These are phyloP conservation scores for Nemania serpens DNA, from an alignment of 2,329 filamentous ascomycete genomes.

Conservation along the genomic window DNA sequence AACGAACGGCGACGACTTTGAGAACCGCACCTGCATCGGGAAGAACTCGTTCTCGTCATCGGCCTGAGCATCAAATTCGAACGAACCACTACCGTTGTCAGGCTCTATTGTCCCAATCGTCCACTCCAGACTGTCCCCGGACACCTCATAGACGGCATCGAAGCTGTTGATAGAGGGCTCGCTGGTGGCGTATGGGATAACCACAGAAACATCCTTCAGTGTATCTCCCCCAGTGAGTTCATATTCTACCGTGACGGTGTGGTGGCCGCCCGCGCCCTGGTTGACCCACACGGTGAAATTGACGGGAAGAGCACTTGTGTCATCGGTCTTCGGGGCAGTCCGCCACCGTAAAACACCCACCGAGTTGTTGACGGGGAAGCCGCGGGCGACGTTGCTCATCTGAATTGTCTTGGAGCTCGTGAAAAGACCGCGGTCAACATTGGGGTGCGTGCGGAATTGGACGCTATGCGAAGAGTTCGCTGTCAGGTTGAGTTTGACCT, in stretches of 20 bases:
- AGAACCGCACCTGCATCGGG: conserved; percentile 92
- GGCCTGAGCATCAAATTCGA: conserved; percentile 92
- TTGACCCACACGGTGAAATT: conserved; percentile 99
- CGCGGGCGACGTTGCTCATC: conserved; percentile 83
- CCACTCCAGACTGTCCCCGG: conserved; percentile 93
- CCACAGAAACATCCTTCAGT: conserved; percentile 82
- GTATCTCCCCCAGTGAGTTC: conserved; percentile 82
- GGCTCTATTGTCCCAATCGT: conserved; percentile 84
- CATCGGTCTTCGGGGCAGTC: conserved; percentile 78
- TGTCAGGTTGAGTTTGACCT: conserved; percentile 82
- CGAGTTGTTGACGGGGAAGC: conserved; percentile 92
- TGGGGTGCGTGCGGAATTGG: conserved; percentile 94
- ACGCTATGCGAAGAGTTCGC: conserved; percentile 80
- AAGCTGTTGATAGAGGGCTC: conserved; percentile 92
- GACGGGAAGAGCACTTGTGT: conserved; percentile 81
- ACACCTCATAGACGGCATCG: conserved; percentile 92
- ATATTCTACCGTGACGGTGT: conserved; percentile 93
- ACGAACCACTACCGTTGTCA: conserved; percentile 80
- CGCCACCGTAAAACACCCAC: conserved; percentile 95
- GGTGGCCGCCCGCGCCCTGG: conserved; percentile 77
- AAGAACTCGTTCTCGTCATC: conserved; percentile 94
- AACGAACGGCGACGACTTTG: conserved; percentile 82
- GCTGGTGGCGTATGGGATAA: conserved; percentile 82
- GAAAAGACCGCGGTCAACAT: conserved; percentile 90
- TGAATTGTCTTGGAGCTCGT: conserved; percentile 83